Evolutionary conservation across 2,329 filamentous ascomycete genomes (phyloP), one percentile per base, ranked within the genome.

Genomic region (Gnomoniopsis smithogilvyi): DNA sequence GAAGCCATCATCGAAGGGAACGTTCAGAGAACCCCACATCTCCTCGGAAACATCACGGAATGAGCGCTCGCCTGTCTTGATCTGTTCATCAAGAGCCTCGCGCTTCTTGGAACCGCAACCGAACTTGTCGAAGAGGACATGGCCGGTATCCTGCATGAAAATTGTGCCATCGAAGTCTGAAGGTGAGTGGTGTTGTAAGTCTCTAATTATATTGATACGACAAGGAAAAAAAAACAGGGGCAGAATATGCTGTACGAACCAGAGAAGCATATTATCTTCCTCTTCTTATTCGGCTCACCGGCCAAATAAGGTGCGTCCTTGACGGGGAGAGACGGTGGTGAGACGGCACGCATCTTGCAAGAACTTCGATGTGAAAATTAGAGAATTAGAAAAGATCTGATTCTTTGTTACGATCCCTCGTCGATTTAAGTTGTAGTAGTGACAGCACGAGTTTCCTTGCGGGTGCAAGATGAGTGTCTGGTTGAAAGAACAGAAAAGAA

Each of bases 31-130:
- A 8, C 81, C 83, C 84, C 86, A 89, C 82, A 89, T 88, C 70
- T 89, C 86, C 64, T 89, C 86, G 0, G 85, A 88, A n/a, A 87
- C 85, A 3, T 89, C 86, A 53, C 85, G 79, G 76, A 89, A 89
- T 0, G 84, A 85, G 15, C 86, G 80, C 68, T 87, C 82, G 68
- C 87, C 87, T 3, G 73, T 78, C 66, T 86, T 83, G 71, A 89
- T 87, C 66, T 89, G 84, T 60, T 81, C 74, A 60, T 89, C 86
- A 53, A 89, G 80, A 45, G 79, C 66, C 58, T 81, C 72, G 52
- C 85, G 80, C 59, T 77, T 76, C 62, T 80, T 76, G 22, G 76
- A 73, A 30, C 86, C 86, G 70, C 85, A 88, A 54, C 87, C 86
- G 64, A 86, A 80, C 65, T 78, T 78, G 68, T 89, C 85, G 71